Percentiles rank a stretch among this genome's conserved stretches.
These are phyloP conservation scores for Betula pendula DNA, from an alignment of 306 rosid species.

Conservation along the genomic window DNA sequence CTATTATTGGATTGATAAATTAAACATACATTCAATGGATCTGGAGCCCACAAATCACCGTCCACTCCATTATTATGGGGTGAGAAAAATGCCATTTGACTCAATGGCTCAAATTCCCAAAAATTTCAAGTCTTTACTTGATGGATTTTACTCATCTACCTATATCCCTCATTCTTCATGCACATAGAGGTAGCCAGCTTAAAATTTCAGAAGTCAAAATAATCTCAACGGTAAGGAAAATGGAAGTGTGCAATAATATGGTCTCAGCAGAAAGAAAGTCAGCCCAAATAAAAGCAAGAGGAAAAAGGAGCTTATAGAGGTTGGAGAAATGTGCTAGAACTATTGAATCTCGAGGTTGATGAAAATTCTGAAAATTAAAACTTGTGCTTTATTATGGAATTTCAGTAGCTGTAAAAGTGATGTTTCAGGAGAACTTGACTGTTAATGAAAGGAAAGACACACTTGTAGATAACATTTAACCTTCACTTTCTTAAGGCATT, in stretches of 20 bases:
- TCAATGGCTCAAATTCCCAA: background rate
- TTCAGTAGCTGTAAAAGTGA: slow-evolving; percentile 11
- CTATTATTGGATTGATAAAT: background rate
- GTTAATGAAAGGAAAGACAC: slow-evolving; percentile 6
- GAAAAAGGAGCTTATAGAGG: background rate
- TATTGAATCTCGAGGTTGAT: background rate
- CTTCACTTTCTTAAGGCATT: slow-evolving; percentile 44
- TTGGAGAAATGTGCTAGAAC: background rate
- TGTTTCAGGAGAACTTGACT: slow-evolving; percentile 5
- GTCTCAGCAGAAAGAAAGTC: background rate
- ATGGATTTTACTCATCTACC: slow-evolving; percentile 13
- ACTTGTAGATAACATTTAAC: slow-evolving; percentile 19
- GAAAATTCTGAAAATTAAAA: background rate
- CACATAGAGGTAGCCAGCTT: slow-evolving; percentile 5
- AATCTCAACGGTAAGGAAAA: slow-evolving; percentile 12
- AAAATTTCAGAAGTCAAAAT: slow-evolving; percentile 19
- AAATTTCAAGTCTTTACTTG: background rate
- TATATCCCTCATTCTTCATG: slow-evolving; percentile 16
- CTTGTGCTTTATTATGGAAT: slow-evolving; percentile 18
- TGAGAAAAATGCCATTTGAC: background rate
- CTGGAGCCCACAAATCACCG: background rate
- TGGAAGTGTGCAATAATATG: slow-evolving; percentile 10
- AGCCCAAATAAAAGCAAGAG: background rate
- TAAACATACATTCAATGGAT: background rate
- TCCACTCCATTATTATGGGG: background rate